Percentiles rank a stretch among this genome's conserved stretches.
These are phyloP conservation scores for Fusarium sp. DNA, from an alignment of 2,329 filamentous ascomycete genomes.

Conservation along the genomic window DNA sequence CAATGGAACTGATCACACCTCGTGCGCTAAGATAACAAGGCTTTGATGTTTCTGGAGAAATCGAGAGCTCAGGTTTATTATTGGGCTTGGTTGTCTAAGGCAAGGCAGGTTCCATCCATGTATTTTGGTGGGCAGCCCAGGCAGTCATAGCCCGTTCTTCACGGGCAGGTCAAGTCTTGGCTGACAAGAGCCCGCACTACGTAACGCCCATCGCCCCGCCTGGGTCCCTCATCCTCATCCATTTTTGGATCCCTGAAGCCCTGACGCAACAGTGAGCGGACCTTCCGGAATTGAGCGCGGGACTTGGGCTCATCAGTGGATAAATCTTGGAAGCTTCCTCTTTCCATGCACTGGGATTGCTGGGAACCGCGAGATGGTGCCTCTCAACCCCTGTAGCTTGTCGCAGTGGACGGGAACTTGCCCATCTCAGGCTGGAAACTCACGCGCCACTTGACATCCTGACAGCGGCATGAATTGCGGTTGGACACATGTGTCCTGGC, in stretches of 20 bases:
- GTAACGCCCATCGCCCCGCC: slow-evolving; percentile 42
- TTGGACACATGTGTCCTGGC: slow-evolving; percentile 32
- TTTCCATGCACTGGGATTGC: neutral
- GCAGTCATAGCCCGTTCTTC: slow-evolving; percentile 23
- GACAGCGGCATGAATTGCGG: slow-evolving; percentile 26
- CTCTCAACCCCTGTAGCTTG: slow-evolving; percentile 33
- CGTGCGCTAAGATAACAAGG: slow-evolving; percentile 27
- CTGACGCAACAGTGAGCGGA: slow-evolving; percentile 42
- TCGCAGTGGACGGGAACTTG: slow-evolving; percentile 21
- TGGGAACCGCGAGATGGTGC: slow-evolving; percentile 19
- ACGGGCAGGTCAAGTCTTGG: slow-evolving; percentile 27
- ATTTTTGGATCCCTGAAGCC: slow-evolving; percentile 37
- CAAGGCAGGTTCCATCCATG: slow-evolving; percentile 4
- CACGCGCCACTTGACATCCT: slow-evolving; percentile 28
- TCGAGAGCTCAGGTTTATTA: slow-evolving; percentile 16
- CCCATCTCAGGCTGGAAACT: slow-evolving; percentile 19
- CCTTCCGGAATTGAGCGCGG: slow-evolving; percentile 26
- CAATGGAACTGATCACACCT: slow-evolving; percentile 24
- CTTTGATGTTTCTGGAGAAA: slow-evolving; percentile 35
- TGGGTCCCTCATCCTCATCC: slow-evolving; percentile 11
- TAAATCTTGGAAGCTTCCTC: slow-evolving; percentile 14
- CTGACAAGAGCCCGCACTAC: slow-evolving; percentile 35
- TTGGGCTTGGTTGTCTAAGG: slow-evolving; percentile 19
- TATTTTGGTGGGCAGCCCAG: slow-evolving; percentile 20
- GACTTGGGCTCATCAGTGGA: slow-evolving; percentile 26